phyloP scores from a whole-genome alignment of 257 asterid species.

The Nicotiana tabacum region DNA sequence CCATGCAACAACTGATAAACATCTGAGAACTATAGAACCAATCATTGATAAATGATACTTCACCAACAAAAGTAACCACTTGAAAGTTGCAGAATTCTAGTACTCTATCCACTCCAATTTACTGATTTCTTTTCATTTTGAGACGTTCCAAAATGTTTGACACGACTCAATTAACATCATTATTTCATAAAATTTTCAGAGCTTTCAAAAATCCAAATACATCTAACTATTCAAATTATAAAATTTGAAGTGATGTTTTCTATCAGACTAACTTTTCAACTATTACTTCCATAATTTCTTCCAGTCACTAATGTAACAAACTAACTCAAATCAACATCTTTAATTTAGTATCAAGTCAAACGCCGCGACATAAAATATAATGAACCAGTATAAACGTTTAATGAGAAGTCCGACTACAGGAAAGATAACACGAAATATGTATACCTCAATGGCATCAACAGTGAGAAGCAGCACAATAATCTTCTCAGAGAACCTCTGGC shows the following conservation, averaged over 20 bases:
- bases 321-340: neutral
- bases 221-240: neutral
- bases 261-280: neutral
- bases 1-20: neutral
- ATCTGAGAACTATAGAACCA: neutral
- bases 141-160: neutral
- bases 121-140: neutral
- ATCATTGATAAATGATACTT: neutral
- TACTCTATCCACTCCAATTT: neutral
- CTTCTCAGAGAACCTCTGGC: conserved; percentile 85
- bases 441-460: conserved; percentile 92
- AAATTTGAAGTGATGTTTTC: neutral
- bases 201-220: neutral
- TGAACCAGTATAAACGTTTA: neutral
- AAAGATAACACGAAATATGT: neutral
- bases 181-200: neutral
- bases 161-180: neutral
- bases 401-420: neutral
- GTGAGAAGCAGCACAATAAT: conserved; percentile 89
- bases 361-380: neutral
- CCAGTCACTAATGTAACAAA: neutral
- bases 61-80: neutral
- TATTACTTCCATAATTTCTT: neutral
- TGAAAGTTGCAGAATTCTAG: neutral
- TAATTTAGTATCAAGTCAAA: neutral